Percentiles rank a stretch among this genome's conserved stretches.
These are phyloP conservation scores for Ophiostoma montium DNA, from an alignment of 2,329 filamentous ascomycete genomes.

Conservation along the genomic window DNA sequence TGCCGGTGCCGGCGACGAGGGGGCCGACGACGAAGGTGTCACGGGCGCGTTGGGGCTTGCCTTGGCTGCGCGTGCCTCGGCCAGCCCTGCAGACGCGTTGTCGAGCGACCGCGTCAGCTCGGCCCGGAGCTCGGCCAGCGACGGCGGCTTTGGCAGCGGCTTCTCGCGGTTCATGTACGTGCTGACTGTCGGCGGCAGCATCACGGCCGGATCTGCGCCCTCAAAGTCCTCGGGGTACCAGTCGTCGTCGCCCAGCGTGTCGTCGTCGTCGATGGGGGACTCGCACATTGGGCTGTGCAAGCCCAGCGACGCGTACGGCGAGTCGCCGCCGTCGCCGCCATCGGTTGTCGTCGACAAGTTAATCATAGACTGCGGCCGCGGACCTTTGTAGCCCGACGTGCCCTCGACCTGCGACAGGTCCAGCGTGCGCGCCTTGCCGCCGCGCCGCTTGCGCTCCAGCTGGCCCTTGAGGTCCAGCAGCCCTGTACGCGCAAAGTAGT, in stretches of 20 bases:
- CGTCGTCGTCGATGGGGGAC: conserved; percentile 33
- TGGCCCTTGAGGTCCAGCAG: conserved; percentile 86
- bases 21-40: background rate
- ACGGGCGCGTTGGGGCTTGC: conserved; percentile 9
- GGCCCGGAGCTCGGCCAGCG: conserved; percentile 60
- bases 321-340: conserved; percentile 12
- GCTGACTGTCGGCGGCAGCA: conserved; percentile 93
- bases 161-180: conserved; percentile 83
- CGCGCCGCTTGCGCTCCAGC: conserved; percentile 49
- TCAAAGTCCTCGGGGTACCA: conserved; percentile 38
- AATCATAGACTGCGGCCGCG: conserved; percentile 5
- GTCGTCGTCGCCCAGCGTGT: conserved; percentile 24
- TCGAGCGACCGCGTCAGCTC: conserved; percentile 53
- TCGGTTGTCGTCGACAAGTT: background rate
- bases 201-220: conserved; percentile 54
- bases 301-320: conserved; percentile 44
- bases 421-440: conserved; percentile 41
- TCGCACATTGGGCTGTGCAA: conserved; percentile 44
- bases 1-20: conserved; percentile 3
- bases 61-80: conserved; percentile 36
- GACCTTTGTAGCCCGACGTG: background rate
- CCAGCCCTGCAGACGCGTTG: conserved; percentile 53
- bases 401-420: conserved; percentile 41
- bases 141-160: conserved; percentile 69
- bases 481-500: conserved; percentile 94